A percentile compares a stretch with the other conserved stretches of the same genome.
phyloP scores from a whole-genome alignment of 495 filamentous ascomycete species.

The Baudoinia panamericana region DNA sequence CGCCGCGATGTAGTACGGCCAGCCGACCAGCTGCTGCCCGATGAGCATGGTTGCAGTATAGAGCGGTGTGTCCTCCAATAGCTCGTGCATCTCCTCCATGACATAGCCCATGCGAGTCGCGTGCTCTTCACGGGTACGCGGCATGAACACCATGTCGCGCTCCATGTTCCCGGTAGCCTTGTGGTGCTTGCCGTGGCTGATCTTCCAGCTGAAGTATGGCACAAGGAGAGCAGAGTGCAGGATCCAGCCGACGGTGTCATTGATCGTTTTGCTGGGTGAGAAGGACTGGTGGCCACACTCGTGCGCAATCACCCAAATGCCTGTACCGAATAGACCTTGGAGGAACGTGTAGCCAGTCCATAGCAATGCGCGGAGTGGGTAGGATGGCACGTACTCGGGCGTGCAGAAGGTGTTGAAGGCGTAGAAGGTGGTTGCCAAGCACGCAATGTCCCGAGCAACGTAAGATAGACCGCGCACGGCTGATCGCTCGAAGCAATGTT shows the following conservation, averaged over 20 bases:
- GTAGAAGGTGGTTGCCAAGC: constrained; percentile 51
- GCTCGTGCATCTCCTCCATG: constrained; percentile 67
- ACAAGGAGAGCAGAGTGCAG: constrained; percentile 53
- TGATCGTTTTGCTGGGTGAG: constrained; percentile 46
- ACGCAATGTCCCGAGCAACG: constrained; percentile 55
- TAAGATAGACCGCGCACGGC: constrained; percentile 48
- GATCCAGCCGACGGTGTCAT: constrained; percentile 55
- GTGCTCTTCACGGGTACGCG: constrained; percentile 66
- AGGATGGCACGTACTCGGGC: constrained; percentile 42
- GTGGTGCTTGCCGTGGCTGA: constrained; percentile 62
- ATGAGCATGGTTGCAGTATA: constrained; percentile 58
- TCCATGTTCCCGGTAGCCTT: constrained; percentile 90
- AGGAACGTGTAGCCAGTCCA: constrained; percentile 60
- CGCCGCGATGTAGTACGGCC: constrained; percentile 70
- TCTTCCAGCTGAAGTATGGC: constrained; percentile 66
- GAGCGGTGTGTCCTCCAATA: constrained; percentile 90
- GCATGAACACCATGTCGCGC: constrained; percentile 95
- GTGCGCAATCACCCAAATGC: constrained; percentile 74
- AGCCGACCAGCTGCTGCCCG: constrained; percentile 77
- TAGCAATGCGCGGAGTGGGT: constrained; percentile 32
- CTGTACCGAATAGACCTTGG: constrained; percentile 67
- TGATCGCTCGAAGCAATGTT: constrained; percentile 68
- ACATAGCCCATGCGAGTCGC: constrained; percentile 55
- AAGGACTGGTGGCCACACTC: constrained; percentile 76
- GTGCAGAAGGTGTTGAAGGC: constrained; percentile 51